Conservation (phyloP, 768 basidiomycete species). For the Lentinula lateritia region DNA sequence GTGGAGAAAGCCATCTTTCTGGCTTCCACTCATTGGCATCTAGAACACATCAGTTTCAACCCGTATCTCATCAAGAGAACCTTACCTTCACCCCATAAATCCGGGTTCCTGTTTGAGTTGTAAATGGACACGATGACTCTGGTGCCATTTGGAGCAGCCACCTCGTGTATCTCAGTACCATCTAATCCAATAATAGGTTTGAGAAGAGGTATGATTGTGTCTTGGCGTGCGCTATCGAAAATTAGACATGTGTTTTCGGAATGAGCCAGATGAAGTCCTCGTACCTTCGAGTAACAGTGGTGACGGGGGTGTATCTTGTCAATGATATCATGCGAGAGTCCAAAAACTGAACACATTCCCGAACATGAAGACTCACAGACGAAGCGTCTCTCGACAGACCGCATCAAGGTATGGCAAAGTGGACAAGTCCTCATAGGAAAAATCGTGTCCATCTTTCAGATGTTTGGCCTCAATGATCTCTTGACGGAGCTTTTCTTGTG, state of each 20-base stretch:
- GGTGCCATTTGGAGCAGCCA: conserved; percentile 23
- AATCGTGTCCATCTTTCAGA: conserved; percentile 15
- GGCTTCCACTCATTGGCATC: conserved; percentile 42
- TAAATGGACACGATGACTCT: conserved; percentile 20
- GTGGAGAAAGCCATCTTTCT: conserved; percentile 34
- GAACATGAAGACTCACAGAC: conserved; percentile 20
- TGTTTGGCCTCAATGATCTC: conserved; percentile 26
- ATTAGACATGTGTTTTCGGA: background rate
- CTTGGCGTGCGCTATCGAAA: conserved; percentile 21
- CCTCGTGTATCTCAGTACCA: conserved; percentile 18
- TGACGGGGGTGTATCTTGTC: conserved; percentile 16
- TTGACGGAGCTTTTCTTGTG: conserved; percentile 29
- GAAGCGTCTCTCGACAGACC: conserved; percentile 32
- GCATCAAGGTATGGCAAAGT: conserved; percentile 35
- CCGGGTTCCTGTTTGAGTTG: conserved; percentile 26
- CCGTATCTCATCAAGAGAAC: background rate
- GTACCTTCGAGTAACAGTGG: conserved; percentile 14
- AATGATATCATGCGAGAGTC: conserved; percentile 2
- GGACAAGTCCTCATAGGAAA: conserved; percentile 31
- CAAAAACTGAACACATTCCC: background rate
- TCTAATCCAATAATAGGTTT: conserved; percentile 24
- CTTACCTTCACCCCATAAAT: conserved; percentile 28
- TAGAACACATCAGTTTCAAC: background rate
- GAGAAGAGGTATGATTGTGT: conserved; percentile 29
- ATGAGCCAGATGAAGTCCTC: conserved; percentile 3